Conservation (phyloP, 2,329 filamentous ascomycete genomes). For the Penicillium frequentans region DNA sequence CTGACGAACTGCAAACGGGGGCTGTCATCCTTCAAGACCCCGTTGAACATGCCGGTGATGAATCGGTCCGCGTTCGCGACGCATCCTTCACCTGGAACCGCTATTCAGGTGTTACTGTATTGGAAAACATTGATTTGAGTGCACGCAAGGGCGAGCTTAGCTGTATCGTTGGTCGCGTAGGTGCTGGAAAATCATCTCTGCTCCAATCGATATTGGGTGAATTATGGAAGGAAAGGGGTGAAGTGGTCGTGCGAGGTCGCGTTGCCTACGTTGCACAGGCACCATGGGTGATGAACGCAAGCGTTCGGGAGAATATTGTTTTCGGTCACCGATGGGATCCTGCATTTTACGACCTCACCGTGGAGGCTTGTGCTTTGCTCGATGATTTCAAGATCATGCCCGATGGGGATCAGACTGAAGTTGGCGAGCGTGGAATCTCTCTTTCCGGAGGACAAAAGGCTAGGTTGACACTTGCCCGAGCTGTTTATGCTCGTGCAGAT, state of each 20-base stretch:
- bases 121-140: conserved; percentile 83
- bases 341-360: conserved; percentile 87
- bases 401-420: conserved; percentile 94
- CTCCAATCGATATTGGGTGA: conserved; percentile 87
- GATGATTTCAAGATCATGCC: conserved; percentile 92
- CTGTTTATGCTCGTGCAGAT: conserved; percentile 95
- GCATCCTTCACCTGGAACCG: conserved; percentile 95
- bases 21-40: conserved; percentile 71
- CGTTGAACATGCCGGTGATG: conserved; percentile 75
- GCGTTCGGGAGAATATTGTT: conserved; percentile 93
- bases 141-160: conserved; percentile 91
- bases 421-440: conserved; percentile 94
- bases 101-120: conserved; percentile 64
- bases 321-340: conserved; percentile 95
- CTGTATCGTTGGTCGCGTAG: conserved; percentile 92
- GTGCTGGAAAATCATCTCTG: conserved; percentile 90
- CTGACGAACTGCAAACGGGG: conserved; percentile 86
- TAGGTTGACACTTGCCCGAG: conserved; percentile 83
- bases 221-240: conserved; percentile 82
- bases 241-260: conserved; percentile 77
- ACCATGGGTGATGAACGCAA: conserved; percentile 97
- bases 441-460: conserved; percentile 96
- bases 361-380: conserved; percentile 84
- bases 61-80: conserved; percentile 78
- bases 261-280: conserved; percentile 92